These are phyloP conservation scores for Chytriomyces sp. DNA, from an alignment of 192 early-diverging fungal genomes.

Conservation along the genomic window DNA sequence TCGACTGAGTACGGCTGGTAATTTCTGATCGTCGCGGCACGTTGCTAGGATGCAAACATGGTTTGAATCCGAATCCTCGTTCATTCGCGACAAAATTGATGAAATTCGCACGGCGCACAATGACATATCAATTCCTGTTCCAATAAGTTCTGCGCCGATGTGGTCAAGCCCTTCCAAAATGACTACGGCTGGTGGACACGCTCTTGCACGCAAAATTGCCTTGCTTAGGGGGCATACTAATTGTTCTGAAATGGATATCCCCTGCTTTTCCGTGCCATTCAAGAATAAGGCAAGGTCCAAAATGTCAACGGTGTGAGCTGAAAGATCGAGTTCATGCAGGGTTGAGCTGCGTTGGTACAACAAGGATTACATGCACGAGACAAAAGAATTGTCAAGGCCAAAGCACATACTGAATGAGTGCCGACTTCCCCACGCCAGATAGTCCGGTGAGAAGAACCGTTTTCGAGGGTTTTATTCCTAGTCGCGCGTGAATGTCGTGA, in stretches of 20 bases:
- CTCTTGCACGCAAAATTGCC: conserved; percentile 11
- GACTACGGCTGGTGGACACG: conserved; percentile 7
- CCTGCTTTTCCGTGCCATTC: neutral
- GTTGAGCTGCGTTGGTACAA: no score
- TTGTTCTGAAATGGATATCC: neutral
- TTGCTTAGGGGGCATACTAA: conserved; percentile 3
- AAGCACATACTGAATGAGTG: conserved; percentile 2
- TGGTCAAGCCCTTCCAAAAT: conserved; percentile 8
- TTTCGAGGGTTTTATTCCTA: conserved; percentile 4
- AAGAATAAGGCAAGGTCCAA: conserved; percentile 7
- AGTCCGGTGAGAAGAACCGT: neutral
- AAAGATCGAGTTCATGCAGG: no score
- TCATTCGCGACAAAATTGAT: no score
- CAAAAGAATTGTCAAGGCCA: no score
- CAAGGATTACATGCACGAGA: no score
- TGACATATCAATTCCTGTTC: neutral
- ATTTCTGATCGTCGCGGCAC: neutral
- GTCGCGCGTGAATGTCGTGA: neutral
- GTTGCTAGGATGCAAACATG: neutral
- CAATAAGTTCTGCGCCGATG: neutral
- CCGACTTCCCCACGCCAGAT: conserved; percentile 12
- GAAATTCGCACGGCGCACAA: neutral
- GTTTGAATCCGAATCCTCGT: no score
- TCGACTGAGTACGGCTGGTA: no score
- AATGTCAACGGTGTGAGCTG: neutral